phyloP scores from a whole-genome alignment of 495 filamentous ascomycete genomes.

The Aspergillus sparsus region DNA sequence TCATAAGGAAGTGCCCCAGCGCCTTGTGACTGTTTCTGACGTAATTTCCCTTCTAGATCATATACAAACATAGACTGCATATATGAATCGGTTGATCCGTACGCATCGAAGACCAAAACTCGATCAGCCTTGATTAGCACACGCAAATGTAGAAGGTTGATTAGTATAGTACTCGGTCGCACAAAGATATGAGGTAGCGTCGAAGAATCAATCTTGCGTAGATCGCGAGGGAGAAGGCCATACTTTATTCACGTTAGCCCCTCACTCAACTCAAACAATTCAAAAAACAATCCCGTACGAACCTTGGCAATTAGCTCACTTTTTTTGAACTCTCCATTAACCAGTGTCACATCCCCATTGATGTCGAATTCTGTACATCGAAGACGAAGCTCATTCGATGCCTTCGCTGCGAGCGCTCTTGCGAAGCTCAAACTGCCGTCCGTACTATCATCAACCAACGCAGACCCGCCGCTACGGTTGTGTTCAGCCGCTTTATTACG shows the following conservation, averaged over 20 bases:
- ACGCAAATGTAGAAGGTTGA: conserved; percentile 90
- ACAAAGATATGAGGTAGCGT: conserved; percentile 96
- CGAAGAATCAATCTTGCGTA: conserved; percentile 97
- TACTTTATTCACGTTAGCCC: conserved; percentile 57
- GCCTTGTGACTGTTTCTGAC: conserved; percentile 52
- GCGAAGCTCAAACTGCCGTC: conserved; percentile 52
- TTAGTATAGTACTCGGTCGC: conserved; percentile 88
- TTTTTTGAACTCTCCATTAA: conserved; percentile 96
- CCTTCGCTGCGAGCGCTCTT: conserved; percentile 65
- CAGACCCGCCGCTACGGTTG: conserved; percentile 22
- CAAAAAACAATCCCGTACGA: conserved; percentile 26
- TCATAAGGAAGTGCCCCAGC: conserved; percentile 62
- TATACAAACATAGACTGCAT: conserved; percentile 97
- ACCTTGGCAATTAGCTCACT: conserved; percentile 95
- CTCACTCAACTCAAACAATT: not conserved
- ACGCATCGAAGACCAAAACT: conserved; percentile 93
- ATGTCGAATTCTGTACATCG: conserved; percentile 94
- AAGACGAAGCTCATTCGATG: conserved; percentile 75
- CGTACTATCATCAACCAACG: conserved; percentile 40
- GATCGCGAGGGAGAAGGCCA: conserved; percentile 89
- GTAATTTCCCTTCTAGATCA: conserved; percentile 69
- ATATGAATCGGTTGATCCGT: conserved; percentile 91
- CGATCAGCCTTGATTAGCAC: conserved; percentile 93
- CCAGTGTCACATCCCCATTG: conserved; percentile 89
- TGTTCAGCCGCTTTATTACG: conserved; percentile 31